Conservation (phyloP, 139 green algal genomes). For the Coelastrella sp. region DNA sequence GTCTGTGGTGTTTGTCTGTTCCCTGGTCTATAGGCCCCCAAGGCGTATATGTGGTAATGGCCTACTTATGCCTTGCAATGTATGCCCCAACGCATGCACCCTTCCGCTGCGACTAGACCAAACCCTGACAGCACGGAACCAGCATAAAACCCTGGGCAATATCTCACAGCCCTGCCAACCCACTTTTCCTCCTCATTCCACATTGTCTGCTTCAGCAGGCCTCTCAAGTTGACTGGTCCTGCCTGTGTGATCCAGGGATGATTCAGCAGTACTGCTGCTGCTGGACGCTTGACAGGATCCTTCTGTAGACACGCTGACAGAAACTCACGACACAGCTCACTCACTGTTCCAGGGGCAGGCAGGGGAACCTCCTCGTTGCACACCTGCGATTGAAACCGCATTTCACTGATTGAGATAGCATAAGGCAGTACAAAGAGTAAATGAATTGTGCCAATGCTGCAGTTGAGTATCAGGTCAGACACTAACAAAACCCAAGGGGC, state of each 20-base stretch:
- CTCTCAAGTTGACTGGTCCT: not conserved
- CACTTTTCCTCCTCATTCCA: conserved; percentile 40
- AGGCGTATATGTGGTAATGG: too few species aligned
- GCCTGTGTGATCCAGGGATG: conserved; percentile 78
- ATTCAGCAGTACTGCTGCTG: conserved; percentile 76
- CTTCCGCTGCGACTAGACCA: too few species aligned
- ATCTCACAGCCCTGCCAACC: not conserved
- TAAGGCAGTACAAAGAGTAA: not conserved
- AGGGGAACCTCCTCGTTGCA: conserved; percentile 66
- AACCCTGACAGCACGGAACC: too few species aligned
- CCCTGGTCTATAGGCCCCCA: too few species aligned
- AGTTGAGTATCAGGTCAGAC: too few species aligned
- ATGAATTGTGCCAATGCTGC: too few species aligned
- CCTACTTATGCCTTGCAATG: too few species aligned
- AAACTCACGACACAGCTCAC: conserved; percentile 87
- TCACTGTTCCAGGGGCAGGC: conserved; percentile 60
- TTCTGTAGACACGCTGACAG: conserved; percentile 78
- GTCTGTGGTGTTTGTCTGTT: too few species aligned
- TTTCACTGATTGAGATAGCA: too few species aligned
- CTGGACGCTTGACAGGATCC: conserved; percentile 76
- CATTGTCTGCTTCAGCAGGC: not conserved
- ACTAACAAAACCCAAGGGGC: too few species aligned
- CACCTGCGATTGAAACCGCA: conserved; percentile 53
- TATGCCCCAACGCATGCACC: too few species aligned
- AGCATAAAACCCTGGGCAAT: too few species aligned